phyloP scores from a whole-genome alignment of 345 rosid genomes.

The Corchorus capsularis region DNA sequence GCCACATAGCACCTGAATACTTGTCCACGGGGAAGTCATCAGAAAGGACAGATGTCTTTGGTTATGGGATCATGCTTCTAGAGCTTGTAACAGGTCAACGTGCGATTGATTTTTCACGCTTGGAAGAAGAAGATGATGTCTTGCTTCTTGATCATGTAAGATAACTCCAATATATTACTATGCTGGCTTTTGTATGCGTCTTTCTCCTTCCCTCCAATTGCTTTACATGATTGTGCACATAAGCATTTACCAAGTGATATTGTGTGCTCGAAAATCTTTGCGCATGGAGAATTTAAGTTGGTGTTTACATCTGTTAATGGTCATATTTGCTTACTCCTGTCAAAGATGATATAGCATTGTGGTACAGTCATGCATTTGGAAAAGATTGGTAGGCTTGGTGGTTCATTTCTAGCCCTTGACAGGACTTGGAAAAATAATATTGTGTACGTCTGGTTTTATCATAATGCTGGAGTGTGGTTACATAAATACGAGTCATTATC shows the following conservation, averaged over 20 bases:
- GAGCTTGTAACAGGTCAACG: slow-evolving; percentile 99
- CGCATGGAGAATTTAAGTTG: neutral
- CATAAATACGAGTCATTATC: no score
- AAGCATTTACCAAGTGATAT: neutral
- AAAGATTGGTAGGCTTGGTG: neutral
- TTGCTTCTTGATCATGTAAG: slow-evolving; percentile 91
- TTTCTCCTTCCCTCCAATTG: neutral
- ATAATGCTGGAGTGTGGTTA: neutral
- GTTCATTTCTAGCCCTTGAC: neutral
- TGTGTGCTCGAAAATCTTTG: no score
- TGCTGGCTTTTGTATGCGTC: slow-evolving; percentile 14
- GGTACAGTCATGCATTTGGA: neutral
- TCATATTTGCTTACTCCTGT: neutral
- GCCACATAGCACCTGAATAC: slow-evolving; percentile 98
- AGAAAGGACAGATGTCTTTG: slow-evolving; percentile 95
- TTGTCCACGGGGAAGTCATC: slow-evolving; percentile 96
- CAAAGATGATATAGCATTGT: neutral
- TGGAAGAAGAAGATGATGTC: slow-evolving; percentile 97
- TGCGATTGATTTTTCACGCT: slow-evolving; percentile 90
- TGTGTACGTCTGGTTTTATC: neutral
- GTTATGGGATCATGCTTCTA: slow-evolving; percentile 91
- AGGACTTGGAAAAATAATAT: neutral
- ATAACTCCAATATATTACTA: neutral
- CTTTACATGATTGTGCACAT: neutral
- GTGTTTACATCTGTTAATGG: neutral